Percentiles rank a stretch among this genome's conserved stretches.
These are phyloP conservation scores for Skeletonema marinoi DNA, from an alignment of 108 stramenopile species.

Conservation along the genomic window DNA sequence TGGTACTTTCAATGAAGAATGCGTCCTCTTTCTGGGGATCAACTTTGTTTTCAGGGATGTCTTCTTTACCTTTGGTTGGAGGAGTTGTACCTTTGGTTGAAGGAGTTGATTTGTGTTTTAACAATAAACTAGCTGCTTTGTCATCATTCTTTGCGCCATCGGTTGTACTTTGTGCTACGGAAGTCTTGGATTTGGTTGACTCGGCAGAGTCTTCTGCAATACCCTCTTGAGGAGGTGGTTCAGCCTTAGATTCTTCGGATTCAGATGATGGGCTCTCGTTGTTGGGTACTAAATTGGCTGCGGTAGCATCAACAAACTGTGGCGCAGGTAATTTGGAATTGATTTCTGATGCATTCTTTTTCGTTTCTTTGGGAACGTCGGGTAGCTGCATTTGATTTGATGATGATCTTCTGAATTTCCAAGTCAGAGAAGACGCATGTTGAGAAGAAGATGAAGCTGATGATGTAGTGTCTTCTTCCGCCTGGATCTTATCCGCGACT, in stretches of 20 bases:
- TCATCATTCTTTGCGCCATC: background rate
- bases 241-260: background rate
- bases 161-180: background rate
- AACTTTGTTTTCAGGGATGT: background rate
- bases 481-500: background rate
- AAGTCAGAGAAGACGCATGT: background rate
- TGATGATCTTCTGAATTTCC: slow-evolving; percentile 23
- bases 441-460: background rate
- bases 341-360: background rate
- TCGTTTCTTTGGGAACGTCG: slow-evolving; percentile 3
- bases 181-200: background rate
- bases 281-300: background rate
- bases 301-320: slow-evolving; percentile 8
- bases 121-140: background rate
- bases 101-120: background rate
- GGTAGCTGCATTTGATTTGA: slow-evolving; percentile 32
- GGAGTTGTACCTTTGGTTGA: background rate
- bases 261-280: background rate
- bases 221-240: background rate
- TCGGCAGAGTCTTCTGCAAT: background rate
- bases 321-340: background rate
- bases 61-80: background rate
- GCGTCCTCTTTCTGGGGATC: background rate
- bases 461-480: slow-evolving; percentile 9
- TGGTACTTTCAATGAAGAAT: background rate